phyloP scores from a whole-genome alignment of 129 eudicot species.

The Erigeron canadensis region DNA sequence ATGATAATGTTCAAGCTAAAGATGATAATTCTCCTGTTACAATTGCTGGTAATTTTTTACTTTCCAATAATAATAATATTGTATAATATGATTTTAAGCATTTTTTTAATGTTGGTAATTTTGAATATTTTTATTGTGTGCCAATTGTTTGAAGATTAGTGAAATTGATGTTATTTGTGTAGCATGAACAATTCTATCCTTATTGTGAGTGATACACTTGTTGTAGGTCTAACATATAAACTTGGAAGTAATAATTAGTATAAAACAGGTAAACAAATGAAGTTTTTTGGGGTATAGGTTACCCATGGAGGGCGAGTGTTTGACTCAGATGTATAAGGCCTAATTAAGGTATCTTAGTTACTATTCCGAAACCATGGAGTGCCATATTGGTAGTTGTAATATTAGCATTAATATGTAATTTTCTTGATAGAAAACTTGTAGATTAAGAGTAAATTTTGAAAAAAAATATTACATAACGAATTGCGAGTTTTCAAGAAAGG shows the following conservation, averaged over 20 bases:
- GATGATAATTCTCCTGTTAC: slow-evolving; percentile 86
- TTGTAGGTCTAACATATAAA: slow-evolving; percentile 9
- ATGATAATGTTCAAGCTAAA: slow-evolving; percentile 65
- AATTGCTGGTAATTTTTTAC: slow-evolving; percentile 55
- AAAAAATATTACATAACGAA: no score
- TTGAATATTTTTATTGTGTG: not conserved
- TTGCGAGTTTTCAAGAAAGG: no score
- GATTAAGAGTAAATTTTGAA: not conserved
- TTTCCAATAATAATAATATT: no score
- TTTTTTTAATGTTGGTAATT: slow-evolving; percentile 2
- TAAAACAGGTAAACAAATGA: not conserved
- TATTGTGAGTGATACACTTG: not conserved
- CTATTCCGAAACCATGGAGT: no score
- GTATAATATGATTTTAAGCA: slow-evolving; percentile 1
- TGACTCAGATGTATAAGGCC: no score
- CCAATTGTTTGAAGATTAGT: slow-evolving; percentile 4
- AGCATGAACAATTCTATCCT: not conserved
- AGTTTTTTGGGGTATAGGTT: no score
- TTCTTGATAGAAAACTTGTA: not conserved
- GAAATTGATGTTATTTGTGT: slow-evolving; percentile 15
- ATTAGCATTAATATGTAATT: not conserved
- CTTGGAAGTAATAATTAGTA: not conserved
- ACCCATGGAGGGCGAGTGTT: no score
- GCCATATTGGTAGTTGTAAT: no score
- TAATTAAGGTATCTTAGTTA: no score